These are phyloP conservation scores for Diplosphaera chodatii DNA, from an alignment of 139 green algal species.

Conservation along the genomic window DNA sequence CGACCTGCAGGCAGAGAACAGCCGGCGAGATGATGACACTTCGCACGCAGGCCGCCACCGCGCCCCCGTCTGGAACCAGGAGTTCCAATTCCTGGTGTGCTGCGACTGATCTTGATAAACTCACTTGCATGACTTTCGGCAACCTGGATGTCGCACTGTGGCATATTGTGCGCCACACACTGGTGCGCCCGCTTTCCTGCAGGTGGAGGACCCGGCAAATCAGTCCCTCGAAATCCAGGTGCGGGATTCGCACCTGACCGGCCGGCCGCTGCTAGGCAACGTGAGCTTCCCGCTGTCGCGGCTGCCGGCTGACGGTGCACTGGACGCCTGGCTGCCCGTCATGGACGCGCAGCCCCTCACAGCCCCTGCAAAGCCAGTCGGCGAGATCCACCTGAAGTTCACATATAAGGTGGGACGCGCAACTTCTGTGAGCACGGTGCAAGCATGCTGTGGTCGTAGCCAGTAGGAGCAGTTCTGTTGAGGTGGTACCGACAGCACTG, in stretches of 20 bases:
- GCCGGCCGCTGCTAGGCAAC: slow-evolving; percentile 65
- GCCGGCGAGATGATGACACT: slow-evolving; percentile 71
- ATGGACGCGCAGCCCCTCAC: slow-evolving; percentile 11
- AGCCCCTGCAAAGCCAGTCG: slow-evolving; percentile 5
- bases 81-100: slow-evolving; percentile 84
- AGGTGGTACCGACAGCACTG: too few relatives aligned
- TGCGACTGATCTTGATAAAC: too few relatives aligned
- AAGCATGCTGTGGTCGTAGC: too few relatives aligned
- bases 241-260: slow-evolving; percentile 76
- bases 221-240: slow-evolving; percentile 78
- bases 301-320: slow-evolving; percentile 34
- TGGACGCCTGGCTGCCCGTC: slow-evolving; percentile 66
- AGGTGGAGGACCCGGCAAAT: not conserved
- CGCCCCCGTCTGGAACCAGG: slow-evolving; percentile 87
- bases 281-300: slow-evolving; percentile 46
- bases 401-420: slow-evolving; percentile 70
- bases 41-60: slow-evolving; percentile 57
- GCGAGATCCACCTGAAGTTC: slow-evolving; percentile 66
- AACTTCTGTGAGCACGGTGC: too few relatives aligned
- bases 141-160: too few relatives aligned
- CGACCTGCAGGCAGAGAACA: slow-evolving; percentile 11
- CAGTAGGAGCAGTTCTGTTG: too few relatives aligned
- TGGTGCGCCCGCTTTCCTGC: too few relatives aligned
- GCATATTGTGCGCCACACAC: too few relatives aligned
- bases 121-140: too few relatives aligned